phyloP scores from a whole-genome alignment of 2,329 filamentous ascomycete genomes.

The Ustulina deusta region DNA sequence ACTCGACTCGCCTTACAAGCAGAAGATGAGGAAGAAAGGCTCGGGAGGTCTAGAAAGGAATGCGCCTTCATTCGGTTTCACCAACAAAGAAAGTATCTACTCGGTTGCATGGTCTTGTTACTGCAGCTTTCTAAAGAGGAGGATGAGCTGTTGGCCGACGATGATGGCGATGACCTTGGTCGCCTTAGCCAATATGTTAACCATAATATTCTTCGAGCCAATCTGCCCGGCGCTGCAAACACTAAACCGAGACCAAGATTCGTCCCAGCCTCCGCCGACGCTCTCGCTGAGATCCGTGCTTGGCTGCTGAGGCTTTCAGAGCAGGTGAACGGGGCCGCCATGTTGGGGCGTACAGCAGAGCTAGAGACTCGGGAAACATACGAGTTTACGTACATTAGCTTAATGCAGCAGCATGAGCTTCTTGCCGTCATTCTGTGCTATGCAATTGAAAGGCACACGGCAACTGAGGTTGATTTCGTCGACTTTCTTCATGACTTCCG shows the following conservation, averaged over 20 bases:
- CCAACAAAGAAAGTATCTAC: slow-evolving; percentile 81
- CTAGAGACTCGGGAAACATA: slow-evolving; percentile 78
- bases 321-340: slow-evolving; percentile 77
- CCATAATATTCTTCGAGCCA: slow-evolving; percentile 66
- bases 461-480: slow-evolving; percentile 77
- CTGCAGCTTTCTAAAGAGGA: slow-evolving; percentile 75
- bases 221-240: slow-evolving; percentile 58
- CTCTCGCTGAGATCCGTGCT: slow-evolving; percentile 80
- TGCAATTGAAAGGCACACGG: slow-evolving; percentile 80
- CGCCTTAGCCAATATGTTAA: slow-evolving; percentile 67
- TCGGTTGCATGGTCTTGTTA: slow-evolving; percentile 86
- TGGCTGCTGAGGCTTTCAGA: slow-evolving; percentile 83
- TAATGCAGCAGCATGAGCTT: slow-evolving; percentile 90
- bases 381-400: slow-evolving; percentile 81
- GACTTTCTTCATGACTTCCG: slow-evolving; percentile 76
- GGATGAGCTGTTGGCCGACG: slow-evolving; percentile 65
- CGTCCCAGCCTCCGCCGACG: slow-evolving; percentile 78
- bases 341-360: slow-evolving; percentile 73
- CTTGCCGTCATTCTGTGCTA: slow-evolving; percentile 83
- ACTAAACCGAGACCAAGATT: slow-evolving; percentile 67
- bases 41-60: slow-evolving; percentile 80
- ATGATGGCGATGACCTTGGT: slow-evolving; percentile 63
- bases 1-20: slow-evolving; percentile 81
- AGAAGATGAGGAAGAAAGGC: slow-evolving; percentile 73
- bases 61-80: slow-evolving; percentile 90